A percentile compares a stretch with the other conserved stretches of the same genome.
These are phyloP conservation scores for Delonix regia DNA, from an alignment of 306 rosid genomes.

Conservation along the genomic window DNA sequence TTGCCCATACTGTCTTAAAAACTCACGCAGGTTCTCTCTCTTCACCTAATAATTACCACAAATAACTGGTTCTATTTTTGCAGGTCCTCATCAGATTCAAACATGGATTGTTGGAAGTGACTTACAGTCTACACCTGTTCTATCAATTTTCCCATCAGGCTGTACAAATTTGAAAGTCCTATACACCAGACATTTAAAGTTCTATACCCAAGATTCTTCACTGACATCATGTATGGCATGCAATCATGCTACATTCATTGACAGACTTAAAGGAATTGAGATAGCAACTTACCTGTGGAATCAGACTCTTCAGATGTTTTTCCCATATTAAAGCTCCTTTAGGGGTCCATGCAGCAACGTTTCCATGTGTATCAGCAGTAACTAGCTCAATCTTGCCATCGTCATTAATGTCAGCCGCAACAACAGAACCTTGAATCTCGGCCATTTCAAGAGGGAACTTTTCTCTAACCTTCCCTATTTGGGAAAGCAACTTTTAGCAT, in stretches of 20 bases:
- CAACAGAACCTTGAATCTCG: constrained; percentile 87
- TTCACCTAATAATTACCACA: background rate
- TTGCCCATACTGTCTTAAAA: constrained; percentile 3
- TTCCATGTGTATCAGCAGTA: constrained; percentile 90
- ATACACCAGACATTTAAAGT: constrained; percentile 2
- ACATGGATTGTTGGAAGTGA: no score
- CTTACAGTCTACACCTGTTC: background rate
- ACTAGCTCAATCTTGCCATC: constrained; percentile 98
- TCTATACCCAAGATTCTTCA: background rate
- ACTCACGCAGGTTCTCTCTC: background rate
- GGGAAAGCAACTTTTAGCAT: constrained; percentile 36
- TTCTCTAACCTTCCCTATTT: constrained; percentile 83
- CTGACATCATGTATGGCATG: background rate
- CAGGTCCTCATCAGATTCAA: no score
- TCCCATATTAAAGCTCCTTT: constrained; percentile 91
- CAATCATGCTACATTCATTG: constrained; percentile 19
- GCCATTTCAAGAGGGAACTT: constrained; percentile 99
- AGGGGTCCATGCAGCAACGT: constrained; percentile 96
- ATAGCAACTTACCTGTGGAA: constrained; percentile 72
- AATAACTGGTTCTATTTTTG: background rate
- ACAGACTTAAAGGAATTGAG: constrained; percentile 27
- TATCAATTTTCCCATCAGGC: constrained; percentile 21
- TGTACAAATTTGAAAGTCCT: constrained; percentile 12
- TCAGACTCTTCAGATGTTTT: constrained; percentile 83
- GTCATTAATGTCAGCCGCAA: constrained; percentile 96